Conservation (phyloP, 2,329 filamentous ascomycete species). For the Coniella vitis region DNA sequence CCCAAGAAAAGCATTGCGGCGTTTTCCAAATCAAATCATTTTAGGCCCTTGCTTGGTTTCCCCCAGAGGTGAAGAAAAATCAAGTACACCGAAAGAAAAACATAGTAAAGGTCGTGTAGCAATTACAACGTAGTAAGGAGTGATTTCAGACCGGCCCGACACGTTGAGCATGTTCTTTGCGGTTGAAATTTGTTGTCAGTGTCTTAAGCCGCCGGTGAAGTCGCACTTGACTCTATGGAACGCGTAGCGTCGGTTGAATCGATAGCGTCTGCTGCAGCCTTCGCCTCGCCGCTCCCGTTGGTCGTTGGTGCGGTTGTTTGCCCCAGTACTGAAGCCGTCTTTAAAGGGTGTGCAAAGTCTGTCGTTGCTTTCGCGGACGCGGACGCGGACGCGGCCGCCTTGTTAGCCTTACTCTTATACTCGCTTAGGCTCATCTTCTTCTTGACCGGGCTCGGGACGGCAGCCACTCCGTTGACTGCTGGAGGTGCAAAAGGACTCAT, state of each 20-base stretch:
- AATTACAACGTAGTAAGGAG: conserved; percentile 10
- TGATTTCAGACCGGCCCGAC: not conserved
- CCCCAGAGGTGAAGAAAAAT: not conserved
- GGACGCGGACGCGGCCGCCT: conserved; percentile 33
- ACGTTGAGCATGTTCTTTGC: not conserved
- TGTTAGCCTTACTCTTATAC: conserved; percentile 55
- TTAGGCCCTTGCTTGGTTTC: conserved; percentile 7
- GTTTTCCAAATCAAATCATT: conserved; percentile 6
- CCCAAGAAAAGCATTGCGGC: not conserved
- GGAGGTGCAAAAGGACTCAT: conserved; percentile 37
- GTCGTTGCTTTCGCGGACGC: conserved; percentile 19
- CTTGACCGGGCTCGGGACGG: conserved; percentile 53
- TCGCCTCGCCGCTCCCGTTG: conserved; percentile 11
- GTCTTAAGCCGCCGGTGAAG: not conserved
- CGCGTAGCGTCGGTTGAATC: not conserved
- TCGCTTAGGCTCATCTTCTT: conserved; percentile 63
- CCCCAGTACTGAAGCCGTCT: conserved; percentile 24
- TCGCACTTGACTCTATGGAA: not conserved
- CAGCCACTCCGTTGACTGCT: conserved; percentile 35
- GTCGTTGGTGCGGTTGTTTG: conserved; percentile 27
- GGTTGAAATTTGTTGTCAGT: not conserved
- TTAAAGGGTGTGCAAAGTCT: conserved; percentile 33
- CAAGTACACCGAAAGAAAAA: conserved; percentile 5
- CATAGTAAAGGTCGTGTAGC: conserved; percentile 10
- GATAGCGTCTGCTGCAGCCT: not conserved